Evolutionary conservation across 1,284 basidiomycete species (phyloP), one percentile per base, ranked within the genome.

Genomic region (Golubevia pallescens): DNA sequence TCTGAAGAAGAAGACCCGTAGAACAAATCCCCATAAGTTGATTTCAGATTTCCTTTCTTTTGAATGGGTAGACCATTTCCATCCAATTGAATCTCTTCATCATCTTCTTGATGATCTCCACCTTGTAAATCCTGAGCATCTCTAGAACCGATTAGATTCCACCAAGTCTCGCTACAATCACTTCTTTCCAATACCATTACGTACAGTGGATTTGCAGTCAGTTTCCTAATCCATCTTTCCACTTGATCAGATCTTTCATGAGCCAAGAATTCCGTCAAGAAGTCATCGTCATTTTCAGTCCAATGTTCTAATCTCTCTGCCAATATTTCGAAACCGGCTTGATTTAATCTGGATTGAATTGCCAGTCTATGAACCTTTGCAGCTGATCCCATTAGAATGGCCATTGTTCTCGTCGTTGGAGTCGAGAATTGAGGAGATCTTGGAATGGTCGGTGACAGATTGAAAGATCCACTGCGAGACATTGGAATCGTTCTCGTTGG

Each of bases 191-290:
- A 65, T 0, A 75, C 70, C 16, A 72, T 52, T 51, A 75, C 65
- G 16, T 62, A 66, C 58, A 65, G 65, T 16, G 61, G 64, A 2
- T 58, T 23, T 1, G 58, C 32, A 3, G 78, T 78, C 20, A 81
- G 62, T n/a, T 65, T 60, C 32, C 61, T 57, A 7, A 63, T 65
- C 73, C 75, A 79, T 10, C 51, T 57, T 1, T 62, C 57, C 0
- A 71, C 58, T 57, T 67, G 68, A 23, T 74, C 69, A n/a, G n/a
- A n/a, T 51, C 72, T 62, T 21, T 77, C 71, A 58, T 65, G 53
- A 0, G 63, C 63, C n/a, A 80, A 67, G 19, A 81, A 64, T 10
- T 65, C 66, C 10, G 67, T 55, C 19, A 81, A 64, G 20, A 79
- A 62, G 23, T 58, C 71, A 58, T 79, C 77, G 4, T 70, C 61